A percentile compares a stretch with the other conserved stretches of the same genome.
These are phyloP conservation scores for Schoenoplectus tabernaemontani DNA, from an alignment of 202 grass and related monocot species.

Conservation along the genomic window DNA sequence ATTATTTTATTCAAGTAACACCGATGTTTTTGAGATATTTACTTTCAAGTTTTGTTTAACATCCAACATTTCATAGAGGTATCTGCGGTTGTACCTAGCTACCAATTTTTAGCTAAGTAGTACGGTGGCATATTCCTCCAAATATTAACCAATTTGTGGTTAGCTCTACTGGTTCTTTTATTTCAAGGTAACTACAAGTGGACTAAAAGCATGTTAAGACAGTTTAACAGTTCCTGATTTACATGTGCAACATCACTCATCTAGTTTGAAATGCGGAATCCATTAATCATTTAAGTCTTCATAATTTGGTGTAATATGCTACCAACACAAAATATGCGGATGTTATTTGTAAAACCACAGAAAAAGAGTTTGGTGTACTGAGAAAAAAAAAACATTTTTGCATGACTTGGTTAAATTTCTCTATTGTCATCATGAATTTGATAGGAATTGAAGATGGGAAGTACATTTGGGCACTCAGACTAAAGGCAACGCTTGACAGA, in stretches of 20 bases:
- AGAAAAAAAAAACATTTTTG: neutral
- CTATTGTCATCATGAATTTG: conserved; percentile 22
- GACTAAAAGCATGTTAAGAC: neutral
- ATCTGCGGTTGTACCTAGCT: neutral
- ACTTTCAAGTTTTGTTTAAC: neutral
- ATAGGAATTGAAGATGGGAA: conserved; percentile 76
- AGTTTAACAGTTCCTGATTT: neutral
- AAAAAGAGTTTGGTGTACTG: neutral
- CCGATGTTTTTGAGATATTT: neutral
- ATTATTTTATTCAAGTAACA: neutral
- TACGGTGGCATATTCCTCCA: neutral
- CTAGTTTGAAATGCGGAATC: neutral
- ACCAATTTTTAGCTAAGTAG: neutral
- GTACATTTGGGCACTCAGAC: conserved; percentile 80
- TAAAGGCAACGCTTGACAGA: conserved; percentile 93
- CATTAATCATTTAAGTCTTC: neutral
- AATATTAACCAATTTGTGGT: neutral
- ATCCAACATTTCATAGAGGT: neutral
- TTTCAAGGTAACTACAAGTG: neutral
- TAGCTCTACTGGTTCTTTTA: neutral
- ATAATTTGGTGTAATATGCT: neutral
- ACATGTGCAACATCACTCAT: neutral
- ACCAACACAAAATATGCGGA: neutral
- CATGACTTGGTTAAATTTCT: neutral
- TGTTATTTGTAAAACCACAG: neutral